phyloP scores from a whole-genome alignment of 768 basidiomycete species.

The Suillus placidus region DNA sequence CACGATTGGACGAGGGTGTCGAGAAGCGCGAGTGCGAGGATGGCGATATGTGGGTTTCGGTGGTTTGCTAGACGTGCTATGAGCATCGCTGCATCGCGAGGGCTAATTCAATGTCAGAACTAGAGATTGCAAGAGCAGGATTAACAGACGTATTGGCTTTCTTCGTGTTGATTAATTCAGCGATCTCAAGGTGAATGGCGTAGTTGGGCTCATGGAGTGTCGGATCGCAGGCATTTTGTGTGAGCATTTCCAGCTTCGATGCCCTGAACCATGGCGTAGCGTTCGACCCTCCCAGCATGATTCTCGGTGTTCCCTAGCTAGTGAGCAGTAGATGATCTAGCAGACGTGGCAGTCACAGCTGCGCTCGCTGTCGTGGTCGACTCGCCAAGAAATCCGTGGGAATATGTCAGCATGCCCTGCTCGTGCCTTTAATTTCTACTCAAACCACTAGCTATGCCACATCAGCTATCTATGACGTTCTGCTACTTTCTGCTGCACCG shows the following conservation, averaged over 20 bases:
- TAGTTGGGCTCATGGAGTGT: slow-evolving; percentile 88
- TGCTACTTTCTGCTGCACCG: not conserved
- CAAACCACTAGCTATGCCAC: not conserved
- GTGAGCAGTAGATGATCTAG: not conserved
- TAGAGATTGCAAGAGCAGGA: not conserved
- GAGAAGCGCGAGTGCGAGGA: slow-evolving; percentile 83
- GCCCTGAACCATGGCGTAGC: slow-evolving; percentile 53
- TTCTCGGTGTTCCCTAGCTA: not conserved
- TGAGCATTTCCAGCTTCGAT: slow-evolving; percentile 69
- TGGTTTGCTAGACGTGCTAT: slow-evolving; percentile 87
- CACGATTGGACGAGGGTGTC: slow-evolving; percentile 94
- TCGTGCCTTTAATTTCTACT: not conserved
- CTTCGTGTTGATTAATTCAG: slow-evolving; percentile 90
- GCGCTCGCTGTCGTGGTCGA: slow-evolving; percentile 6
- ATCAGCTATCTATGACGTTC: not conserved
- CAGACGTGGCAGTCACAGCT: not conserved
- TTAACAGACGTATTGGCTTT: slow-evolving; percentile 89
- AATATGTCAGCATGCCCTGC: not conserved
- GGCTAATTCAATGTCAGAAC: slow-evolving; percentile 45
- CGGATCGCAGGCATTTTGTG: slow-evolving; percentile 86
- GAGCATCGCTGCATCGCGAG: slow-evolving; percentile 89
- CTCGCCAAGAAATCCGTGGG: not conserved
- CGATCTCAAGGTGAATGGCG: slow-evolving; percentile 89
- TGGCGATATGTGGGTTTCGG: slow-evolving; percentile 88
- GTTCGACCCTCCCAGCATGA: slow-evolving; percentile 55